Conservation (phyloP, 495 filamentous ascomycete species). For the Pseudomonodictys pantanalensis region DNA sequence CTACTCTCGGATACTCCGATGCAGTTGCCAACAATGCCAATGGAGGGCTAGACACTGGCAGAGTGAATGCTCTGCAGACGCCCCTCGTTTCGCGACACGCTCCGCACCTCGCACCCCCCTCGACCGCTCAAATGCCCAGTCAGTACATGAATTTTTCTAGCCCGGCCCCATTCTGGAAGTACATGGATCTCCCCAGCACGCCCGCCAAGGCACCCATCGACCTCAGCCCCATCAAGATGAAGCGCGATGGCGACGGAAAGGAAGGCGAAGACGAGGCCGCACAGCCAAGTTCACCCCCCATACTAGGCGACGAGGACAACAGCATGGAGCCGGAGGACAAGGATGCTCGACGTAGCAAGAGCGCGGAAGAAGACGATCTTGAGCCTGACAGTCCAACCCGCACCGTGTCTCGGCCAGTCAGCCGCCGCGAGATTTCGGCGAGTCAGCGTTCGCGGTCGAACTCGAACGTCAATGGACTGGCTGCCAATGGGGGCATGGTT, state of each 20-base stretch:
- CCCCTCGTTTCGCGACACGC: slow-evolving; percentile 82
- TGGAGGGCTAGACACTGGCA: slow-evolving; percentile 29
- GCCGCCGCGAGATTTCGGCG: slow-evolving; percentile 18
- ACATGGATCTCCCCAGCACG: slow-evolving; percentile 71
- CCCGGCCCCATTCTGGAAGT: slow-evolving; percentile 97
- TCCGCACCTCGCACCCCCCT: slow-evolving; percentile 80
- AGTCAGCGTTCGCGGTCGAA: slow-evolving; percentile 11
- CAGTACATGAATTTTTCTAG: slow-evolving; percentile 94
- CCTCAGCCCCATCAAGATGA: slow-evolving; percentile 52
- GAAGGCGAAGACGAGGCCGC: slow-evolving; percentile 18
- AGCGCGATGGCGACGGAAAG: slow-evolving; percentile 14
- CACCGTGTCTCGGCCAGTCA: slow-evolving; percentile 32
- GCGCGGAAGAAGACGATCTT: slow-evolving; percentile 26
- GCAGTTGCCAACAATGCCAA: slow-evolving; percentile 28
- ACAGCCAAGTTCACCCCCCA: slow-evolving; percentile 34
- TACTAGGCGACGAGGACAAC: slow-evolving; percentile 15
- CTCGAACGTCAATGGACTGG: slow-evolving; percentile 14
- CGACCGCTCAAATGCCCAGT: slow-evolving; percentile 83
- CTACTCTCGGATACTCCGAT: slow-evolving; percentile 35
- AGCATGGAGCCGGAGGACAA: neutral
- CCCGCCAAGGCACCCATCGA: slow-evolving; percentile 64
- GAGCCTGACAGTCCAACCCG: slow-evolving; percentile 32
- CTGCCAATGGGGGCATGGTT: slow-evolving; percentile 23
- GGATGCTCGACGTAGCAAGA: slow-evolving; percentile 9
- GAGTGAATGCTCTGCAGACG: slow-evolving; percentile 58